Percentiles rank a stretch among this genome's conserved stretches.
Evolutionary conservation across 202 grass and related monocot genomes (phyloP).

Genomic region (Carex arenaria): DNA sequence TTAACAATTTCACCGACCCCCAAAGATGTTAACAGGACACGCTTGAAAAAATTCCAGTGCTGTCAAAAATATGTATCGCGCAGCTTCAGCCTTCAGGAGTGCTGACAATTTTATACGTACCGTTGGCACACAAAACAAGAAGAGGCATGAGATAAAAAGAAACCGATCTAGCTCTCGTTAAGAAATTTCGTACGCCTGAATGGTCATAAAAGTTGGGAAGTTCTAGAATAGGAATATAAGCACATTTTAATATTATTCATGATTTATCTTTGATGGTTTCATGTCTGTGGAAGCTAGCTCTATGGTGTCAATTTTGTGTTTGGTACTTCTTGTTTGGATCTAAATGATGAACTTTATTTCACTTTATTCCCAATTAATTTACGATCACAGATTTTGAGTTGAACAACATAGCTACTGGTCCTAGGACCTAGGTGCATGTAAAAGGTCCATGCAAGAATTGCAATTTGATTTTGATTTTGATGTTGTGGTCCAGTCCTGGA

Average conservation of each 20-base stretch:
- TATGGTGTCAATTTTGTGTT: slow-evolving; percentile 24
- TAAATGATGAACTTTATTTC: slow-evolving; percentile 1
- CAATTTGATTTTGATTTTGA: neutral
- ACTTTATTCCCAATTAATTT: neutral
- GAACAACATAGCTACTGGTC: neutral
- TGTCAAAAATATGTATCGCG: neutral
- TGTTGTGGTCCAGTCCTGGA: neutral
- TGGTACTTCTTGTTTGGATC: slow-evolving; percentile 23
- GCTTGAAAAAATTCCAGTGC: neutral
- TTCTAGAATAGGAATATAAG: neutral
- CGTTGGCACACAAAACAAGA: neutral
- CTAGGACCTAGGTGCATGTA: neutral
- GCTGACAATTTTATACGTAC: neutral
- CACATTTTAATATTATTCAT: too few relatives aligned
- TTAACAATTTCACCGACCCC: neutral
- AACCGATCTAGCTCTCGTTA: neutral
- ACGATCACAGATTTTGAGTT: slow-evolving; percentile 1
- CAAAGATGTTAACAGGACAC: neutral
- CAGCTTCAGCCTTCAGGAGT: too few relatives aligned
- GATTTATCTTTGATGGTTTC: neutral
- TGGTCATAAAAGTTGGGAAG: neutral
- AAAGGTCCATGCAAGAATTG: neutral
- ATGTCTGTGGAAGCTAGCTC: slow-evolving; percentile 9
- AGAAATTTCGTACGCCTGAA: neutral
- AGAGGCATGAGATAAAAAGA: neutral